phyloP scores from a whole-genome alignment of 148 eudicot genomes.

The Cornus kousa region DNA sequence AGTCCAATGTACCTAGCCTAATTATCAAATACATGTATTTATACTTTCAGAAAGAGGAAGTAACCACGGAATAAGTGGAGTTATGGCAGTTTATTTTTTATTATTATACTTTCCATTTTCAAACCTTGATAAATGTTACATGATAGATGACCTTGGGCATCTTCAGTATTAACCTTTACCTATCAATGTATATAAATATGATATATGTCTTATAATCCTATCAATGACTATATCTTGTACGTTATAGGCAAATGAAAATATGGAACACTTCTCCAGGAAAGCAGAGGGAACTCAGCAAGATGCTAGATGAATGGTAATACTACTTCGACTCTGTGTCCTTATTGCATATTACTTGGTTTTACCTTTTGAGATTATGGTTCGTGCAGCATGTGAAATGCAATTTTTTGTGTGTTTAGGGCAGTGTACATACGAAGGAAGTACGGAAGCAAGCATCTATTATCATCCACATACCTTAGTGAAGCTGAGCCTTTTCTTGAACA shows the following conservation, averaged over 20 bases:
- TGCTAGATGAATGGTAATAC: constrained; percentile 94
- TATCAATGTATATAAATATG: neutral
- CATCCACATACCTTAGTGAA: constrained; percentile 81
- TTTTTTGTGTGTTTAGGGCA: constrained; percentile 54
- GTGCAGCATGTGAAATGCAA: constrained; percentile 11
- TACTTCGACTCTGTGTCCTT: neutral
- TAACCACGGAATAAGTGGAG: neutral
- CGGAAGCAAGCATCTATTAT: constrained; percentile 55
- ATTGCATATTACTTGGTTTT: constrained; percentile 6
- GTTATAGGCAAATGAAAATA: constrained; percentile 80
- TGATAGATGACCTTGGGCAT: neutral
- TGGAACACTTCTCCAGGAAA: constrained; percentile 88
- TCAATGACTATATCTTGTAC: constrained; percentile 9
- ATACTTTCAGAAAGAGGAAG: neutral
- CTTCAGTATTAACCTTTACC: neutral
- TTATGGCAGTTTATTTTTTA: neutral
- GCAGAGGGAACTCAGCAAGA: constrained; percentile 70
- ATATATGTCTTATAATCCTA: neutral
- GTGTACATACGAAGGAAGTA: constrained; percentile 67
- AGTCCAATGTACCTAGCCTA: neutral
- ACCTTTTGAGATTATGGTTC: neutral
- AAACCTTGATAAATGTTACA: neutral
- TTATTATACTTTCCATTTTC: neutral
- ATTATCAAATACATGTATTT: neutral
- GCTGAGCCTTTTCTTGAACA: constrained; percentile 95